These are phyloP conservation scores for Rhynchosporium graminicola DNA, from an alignment of 2,329 filamentous ascomycete genomes.

Conservation along the genomic window DNA sequence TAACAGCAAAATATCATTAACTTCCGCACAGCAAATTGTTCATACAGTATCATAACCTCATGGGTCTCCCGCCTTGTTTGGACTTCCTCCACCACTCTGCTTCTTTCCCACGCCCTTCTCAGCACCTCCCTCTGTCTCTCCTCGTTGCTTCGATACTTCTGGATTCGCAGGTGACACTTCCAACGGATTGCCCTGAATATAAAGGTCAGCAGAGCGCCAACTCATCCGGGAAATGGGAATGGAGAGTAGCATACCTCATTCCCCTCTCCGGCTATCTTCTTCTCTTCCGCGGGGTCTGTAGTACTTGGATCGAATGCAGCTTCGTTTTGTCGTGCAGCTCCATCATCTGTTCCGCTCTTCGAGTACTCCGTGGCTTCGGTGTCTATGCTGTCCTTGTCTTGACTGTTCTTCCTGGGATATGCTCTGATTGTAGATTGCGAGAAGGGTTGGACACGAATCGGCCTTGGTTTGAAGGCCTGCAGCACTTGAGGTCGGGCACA, in stretches of 20 bases:
- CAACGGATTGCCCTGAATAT: slow-evolving; percentile 50
- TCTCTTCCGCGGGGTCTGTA: slow-evolving; percentile 66
- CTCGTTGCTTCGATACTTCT: slow-evolving; percentile 54
- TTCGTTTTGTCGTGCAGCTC: slow-evolving; percentile 54
- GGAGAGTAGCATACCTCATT: slow-evolving; percentile 25
- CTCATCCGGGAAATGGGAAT: not conserved
- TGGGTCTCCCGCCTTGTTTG: slow-evolving; percentile 43
- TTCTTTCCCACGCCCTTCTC: slow-evolving; percentile 46
- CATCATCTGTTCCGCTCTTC: slow-evolving; percentile 64
- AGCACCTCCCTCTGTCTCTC: slow-evolving; percentile 45
- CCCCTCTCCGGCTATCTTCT: slow-evolving; percentile 45
- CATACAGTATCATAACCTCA: slow-evolving; percentile 23
- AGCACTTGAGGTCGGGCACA: slow-evolving; percentile 2
- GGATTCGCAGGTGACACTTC: slow-evolving; percentile 62
- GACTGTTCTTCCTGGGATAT: slow-evolving; percentile 47
- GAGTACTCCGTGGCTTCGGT: slow-evolving; percentile 67
- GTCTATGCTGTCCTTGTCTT: slow-evolving; percentile 64
- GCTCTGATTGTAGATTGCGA: slow-evolving; percentile 3
- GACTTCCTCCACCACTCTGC: slow-evolving; percentile 44
- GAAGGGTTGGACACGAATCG: not conserved
- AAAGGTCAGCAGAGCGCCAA: not conserved
- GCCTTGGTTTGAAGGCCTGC: not conserved
- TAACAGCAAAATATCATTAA: not conserved
- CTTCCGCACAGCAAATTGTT: not conserved
- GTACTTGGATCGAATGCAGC: slow-evolving; percentile 69